These are phyloP conservation scores for Termitomyces sp. DNA, from an alignment of 768 basidiomycete genomes.

Conservation along the genomic window DNA sequence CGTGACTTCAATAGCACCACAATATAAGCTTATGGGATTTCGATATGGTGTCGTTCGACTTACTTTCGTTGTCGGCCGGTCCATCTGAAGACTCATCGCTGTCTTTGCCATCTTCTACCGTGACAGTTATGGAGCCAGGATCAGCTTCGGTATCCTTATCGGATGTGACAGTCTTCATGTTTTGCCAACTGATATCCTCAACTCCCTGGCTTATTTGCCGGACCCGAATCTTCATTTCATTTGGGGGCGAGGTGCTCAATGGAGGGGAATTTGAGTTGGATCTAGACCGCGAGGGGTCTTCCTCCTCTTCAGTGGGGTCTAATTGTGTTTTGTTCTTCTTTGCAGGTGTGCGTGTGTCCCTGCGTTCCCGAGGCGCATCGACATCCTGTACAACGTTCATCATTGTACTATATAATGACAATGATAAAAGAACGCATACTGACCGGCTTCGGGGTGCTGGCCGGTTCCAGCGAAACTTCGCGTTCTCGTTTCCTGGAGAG, in stretches of 20 bases:
- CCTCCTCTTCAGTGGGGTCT: slow-evolving; percentile 61
- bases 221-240: slow-evolving; percentile 67
- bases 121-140: slow-evolving; percentile 7
- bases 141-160: slow-evolving; percentile 24
- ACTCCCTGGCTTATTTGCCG: slow-evolving; percentile 77
- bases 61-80: slow-evolving; percentile 4
- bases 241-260: slow-evolving; percentile 59
- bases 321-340: slow-evolving; percentile 72
- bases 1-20: slow-evolving; percentile 1
- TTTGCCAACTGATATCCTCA: slow-evolving; percentile 72
- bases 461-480: slow-evolving; percentile 73
- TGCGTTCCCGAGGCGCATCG: slow-evolving; percentile 30
- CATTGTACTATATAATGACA: background rate
- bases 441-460: slow-evolving; percentile 38
- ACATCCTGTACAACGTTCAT: slow-evolving; percentile 28
- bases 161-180: slow-evolving; percentile 29
- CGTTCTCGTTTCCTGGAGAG: slow-evolving; percentile 70
- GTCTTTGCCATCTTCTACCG: slow-evolving; percentile 7
- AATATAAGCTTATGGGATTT: background rate
- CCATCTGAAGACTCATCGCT: slow-evolving; percentile 1
- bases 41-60: slow-evolving; percentile 1
- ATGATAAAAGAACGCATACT: slow-evolving; percentile 25
- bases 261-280: slow-evolving; percentile 41
- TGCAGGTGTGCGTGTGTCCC: slow-evolving; percentile 56
- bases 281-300: slow-evolving; percentile 38